phyloP scores from a whole-genome alignment of 176 grass and related monocot species.

The Musa schizocarpa region DNA sequence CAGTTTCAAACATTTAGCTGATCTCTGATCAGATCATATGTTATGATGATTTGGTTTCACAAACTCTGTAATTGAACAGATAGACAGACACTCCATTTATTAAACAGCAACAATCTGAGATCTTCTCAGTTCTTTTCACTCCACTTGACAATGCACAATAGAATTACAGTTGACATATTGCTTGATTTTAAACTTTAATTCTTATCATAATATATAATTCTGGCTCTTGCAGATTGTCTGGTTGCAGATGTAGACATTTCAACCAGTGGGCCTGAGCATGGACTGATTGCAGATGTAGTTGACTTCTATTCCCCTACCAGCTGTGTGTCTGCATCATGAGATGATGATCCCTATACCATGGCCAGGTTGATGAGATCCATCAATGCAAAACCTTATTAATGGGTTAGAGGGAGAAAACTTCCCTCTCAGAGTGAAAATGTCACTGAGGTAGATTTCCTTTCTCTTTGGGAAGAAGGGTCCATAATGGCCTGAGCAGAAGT shows the following conservation, averaged over 20 bases:
- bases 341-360: background rate
- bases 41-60: background rate
- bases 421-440: background rate
- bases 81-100: background rate
- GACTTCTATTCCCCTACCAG: constrained; percentile 8
- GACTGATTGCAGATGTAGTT: background rate
- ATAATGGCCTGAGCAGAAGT: background rate
- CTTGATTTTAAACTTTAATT: background rate
- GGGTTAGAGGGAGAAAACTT: background rate
- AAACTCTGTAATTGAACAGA: background rate
- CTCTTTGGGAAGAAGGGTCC: background rate
- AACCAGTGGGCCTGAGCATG: background rate
- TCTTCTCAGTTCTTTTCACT: background rate
- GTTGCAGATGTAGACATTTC: background rate
- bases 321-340: constrained; percentile 1
- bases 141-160: too few relatives aligned
- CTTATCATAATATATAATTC: background rate
- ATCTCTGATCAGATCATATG: background rate
- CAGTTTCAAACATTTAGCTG: too few relatives aligned
- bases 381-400: background rate
- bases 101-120: background rate
- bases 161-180: too few relatives aligned
- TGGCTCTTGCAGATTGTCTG: background rate
- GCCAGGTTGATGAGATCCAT: constrained; percentile 2
- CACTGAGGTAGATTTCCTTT: background rate